phyloP scores from a whole-genome alignment of 108 stramenopile genomes.

The Pseudonitzschia pungens region DNA sequence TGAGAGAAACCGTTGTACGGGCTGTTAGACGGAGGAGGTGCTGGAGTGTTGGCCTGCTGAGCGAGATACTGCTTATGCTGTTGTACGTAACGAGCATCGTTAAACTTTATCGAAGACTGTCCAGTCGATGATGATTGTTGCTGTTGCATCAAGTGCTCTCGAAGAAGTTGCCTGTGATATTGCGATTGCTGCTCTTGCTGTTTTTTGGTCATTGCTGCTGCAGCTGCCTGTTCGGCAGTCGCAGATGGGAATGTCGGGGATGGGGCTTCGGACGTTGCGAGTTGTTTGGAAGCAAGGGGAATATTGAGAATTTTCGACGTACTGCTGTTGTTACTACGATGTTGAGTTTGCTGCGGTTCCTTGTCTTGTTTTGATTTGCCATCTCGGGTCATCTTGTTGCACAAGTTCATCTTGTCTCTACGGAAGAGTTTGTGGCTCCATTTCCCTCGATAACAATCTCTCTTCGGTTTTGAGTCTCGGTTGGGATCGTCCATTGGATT shows the following conservation, averaged over 20 bases:
- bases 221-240: background rate
- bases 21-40: background rate
- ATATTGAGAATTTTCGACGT: background rate
- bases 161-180: background rate
- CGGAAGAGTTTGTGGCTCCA: constrained; percentile 11
- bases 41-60: background rate
- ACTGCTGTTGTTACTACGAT: background rate
- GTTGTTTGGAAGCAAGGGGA: too few species aligned
- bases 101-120: background rate
- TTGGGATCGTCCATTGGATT: background rate
- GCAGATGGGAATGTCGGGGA: background rate
- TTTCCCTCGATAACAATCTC: background rate
- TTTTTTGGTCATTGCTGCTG: background rate
- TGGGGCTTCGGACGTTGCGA: background rate
- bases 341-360: background rate
- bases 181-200: background rate
- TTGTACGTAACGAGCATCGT: background rate
- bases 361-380: background rate
- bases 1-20: background rate
- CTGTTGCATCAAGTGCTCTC: background rate
- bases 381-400: constrained; percentile 8
- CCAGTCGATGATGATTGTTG: background rate
- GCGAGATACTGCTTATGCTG: background rate
- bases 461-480: constrained; percentile 5
- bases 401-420: constrained; percentile 13